These are phyloP conservation scores for Arthrobotrys entomopaga DNA, from an alignment of 2,329 filamentous ascomycete genomes.

Conservation along the genomic window DNA sequence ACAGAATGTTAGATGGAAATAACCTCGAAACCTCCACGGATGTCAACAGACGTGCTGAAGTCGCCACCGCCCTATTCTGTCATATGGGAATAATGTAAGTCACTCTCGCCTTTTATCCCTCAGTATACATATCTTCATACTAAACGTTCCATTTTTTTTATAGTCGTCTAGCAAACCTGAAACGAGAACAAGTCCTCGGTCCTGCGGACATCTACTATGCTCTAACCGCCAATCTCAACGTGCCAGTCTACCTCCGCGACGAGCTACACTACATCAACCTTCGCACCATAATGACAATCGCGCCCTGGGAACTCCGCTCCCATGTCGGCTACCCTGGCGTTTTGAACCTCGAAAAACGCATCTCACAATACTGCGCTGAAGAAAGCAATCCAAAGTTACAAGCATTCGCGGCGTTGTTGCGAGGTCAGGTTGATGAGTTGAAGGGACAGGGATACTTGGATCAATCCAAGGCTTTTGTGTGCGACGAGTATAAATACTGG, in stretches of 20 bases:
- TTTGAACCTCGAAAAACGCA: not conserved
- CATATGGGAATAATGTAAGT: slow-evolving; percentile 49
- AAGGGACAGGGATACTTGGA: slow-evolving; percentile 11
- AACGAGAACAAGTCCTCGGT: slow-evolving; percentile 29
- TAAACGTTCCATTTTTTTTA: slow-evolving; percentile 2
- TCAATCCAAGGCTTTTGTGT: slow-evolving; percentile 14
- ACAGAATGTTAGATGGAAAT: slow-evolving; percentile 14
- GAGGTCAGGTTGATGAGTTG: slow-evolving; percentile 1
- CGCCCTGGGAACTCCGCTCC: slow-evolving; percentile 32
- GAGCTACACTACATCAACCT: slow-evolving; percentile 53
- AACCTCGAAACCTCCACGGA: slow-evolving; percentile 36
- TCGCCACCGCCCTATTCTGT: slow-evolving; percentile 27
- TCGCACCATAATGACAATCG: slow-evolving; percentile 45
- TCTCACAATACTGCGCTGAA: slow-evolving; percentile 18
- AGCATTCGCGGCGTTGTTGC: slow-evolving; percentile 25
- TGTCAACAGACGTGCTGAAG: slow-evolving; percentile 43
- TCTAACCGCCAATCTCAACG: slow-evolving; percentile 24
- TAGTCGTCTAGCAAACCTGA: slow-evolving; percentile 29
- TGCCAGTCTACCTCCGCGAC: slow-evolving; percentile 33
- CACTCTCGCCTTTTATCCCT: not conserved
- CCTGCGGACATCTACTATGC: slow-evolving; percentile 13
- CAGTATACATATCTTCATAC: not conserved
- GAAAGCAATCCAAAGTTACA: slow-evolving; percentile 19
- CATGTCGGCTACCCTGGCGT: slow-evolving; percentile 13
- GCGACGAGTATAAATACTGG: slow-evolving; percentile 51